Evolutionary conservation across 2,329 filamentous ascomycete species (phyloP), one percentile per base, ranked within the genome.

Genomic region (Aspergillus pseudoterreus): DNA sequence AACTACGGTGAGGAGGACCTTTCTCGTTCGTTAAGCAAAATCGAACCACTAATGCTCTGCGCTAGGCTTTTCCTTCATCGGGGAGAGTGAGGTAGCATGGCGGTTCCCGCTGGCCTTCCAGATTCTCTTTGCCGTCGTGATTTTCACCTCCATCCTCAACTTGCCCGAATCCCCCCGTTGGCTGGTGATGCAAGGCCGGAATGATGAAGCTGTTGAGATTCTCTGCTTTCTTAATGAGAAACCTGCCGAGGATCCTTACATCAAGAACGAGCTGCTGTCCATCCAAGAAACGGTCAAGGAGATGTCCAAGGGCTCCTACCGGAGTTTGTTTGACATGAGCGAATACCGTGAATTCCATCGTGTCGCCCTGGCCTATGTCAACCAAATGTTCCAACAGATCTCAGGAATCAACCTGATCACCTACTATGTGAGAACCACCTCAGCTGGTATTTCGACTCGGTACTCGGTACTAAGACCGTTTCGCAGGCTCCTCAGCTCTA

Each of bases 151-250:
- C 27, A 74, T 81, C 32, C 67, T 78, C 45, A 70, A 71, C 10
- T 69, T 83, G 1, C 81, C 81, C 6, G 82, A 84, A 58, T 82
- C 78, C 0, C 81, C 82, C 6, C 75, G 82, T 46, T 83, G 80
- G 78, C 71, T 84, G 4, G 76, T 83, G 15, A 63, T 82, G 49
- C 79, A 81, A 61, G 80, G 79, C 35, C 71, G 74, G 12, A 77
- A 82, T 53, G 75, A 81, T 14, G 75, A 80, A 56, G 78, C 78
- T 0, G 60, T 74, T 10, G 64, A 73, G 6, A 76, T 80, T 2
- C 62, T 81, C 22, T 66, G 65, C 3, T 75, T 74, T 9, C 63
- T 81, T n/a, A 47, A 47, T 24, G 49, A 51, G 10, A 51, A 51
- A 3, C 70, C 73, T 45, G 75, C 80, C 43, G 71, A 77, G 21